Evolutionary conservation across 1,284 basidiomycete species (phyloP), one percentile per base, ranked within the genome.

Genomic region (Puccinia coronata): DNA sequence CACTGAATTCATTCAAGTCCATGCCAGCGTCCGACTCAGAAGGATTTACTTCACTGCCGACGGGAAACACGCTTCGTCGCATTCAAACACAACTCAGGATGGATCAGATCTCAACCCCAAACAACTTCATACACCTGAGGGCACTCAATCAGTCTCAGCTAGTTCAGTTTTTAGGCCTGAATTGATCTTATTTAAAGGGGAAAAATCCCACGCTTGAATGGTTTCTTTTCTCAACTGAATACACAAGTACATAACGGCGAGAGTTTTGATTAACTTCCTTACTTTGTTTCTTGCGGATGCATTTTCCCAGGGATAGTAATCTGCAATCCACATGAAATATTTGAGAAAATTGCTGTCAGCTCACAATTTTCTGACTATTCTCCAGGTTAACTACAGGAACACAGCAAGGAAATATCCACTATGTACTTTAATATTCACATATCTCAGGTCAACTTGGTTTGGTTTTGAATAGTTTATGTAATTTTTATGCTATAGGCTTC

Each of bases 41-140:
- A 78, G 61, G 49, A 78, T 78, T 69, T 78, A 78, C 43, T 78
- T 69, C 43, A 67, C 76, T 28, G 43, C 4, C 9, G 65, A 78
- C 70, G 76, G 76, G 0, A 73, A 53, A 39, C 49, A 55, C n/a
- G 31, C 51, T 55, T 55, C 71, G 34, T 73, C 51, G 18, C 34
- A 73, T 73, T 73, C 71, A 18, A 61, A 47, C 31, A 41, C 6
- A 43, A 41, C 12, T 25, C 73, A 63, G 39, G 39, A 76, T 47
- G 36, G 57, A 61, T 63, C 28, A 6, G 57, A 59, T 75, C 28
- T 36, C 14, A 57, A 76, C 14, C 41, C 31, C 16, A 34, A 47
- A 39, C 41, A 65, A 28, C 39, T 59, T 31, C 31, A 43, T 18
- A 59, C 25, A 47, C 9, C n/a, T 63, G 57, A 61, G 1, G 47